These are phyloP conservation scores for Lignosus rhinocerotis DNA, from an alignment of 1,284 basidiomycete species.

Conservation along the genomic window DNA sequence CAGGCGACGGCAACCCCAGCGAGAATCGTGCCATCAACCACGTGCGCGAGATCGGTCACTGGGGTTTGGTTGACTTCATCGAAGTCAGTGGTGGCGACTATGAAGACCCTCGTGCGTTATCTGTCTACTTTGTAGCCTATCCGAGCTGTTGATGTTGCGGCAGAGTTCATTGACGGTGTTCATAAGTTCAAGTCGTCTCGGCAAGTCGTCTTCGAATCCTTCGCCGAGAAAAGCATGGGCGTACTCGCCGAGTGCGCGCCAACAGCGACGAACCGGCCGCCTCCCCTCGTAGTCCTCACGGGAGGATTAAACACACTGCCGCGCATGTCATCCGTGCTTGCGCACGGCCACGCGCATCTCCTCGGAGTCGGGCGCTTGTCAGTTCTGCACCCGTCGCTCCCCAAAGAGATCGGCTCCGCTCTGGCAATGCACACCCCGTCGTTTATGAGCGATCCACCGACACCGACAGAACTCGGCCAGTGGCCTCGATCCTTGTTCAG, in stretches of 20 bases:
- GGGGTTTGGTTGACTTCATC: slow-evolving; percentile 76
- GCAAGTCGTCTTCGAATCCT: slow-evolving; percentile 63
- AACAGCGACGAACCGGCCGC: slow-evolving; percentile 18
- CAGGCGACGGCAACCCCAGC: slow-evolving; percentile 36
- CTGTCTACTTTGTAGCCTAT: not conserved
- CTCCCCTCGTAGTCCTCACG: slow-evolving; percentile 75
- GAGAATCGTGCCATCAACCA: slow-evolving; percentile 64
- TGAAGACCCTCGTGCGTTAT: slow-evolving; percentile 67
- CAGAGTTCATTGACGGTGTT: slow-evolving; percentile 32
- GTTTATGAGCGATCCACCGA: slow-evolving; percentile 9
- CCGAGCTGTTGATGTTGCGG: too few relatives aligned
- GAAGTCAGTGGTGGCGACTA: slow-evolving; percentile 90
- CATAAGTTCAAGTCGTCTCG: slow-evolving; percentile 36
- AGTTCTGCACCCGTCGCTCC: slow-evolving; percentile 62
- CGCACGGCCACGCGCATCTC: slow-evolving; percentile 61
- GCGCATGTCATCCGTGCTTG: slow-evolving; percentile 57
- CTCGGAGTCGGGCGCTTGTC: slow-evolving; percentile 78
- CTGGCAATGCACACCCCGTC: not conserved
- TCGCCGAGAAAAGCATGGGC: slow-evolving; percentile 54
- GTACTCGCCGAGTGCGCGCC: slow-evolving; percentile 37
- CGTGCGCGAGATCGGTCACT: slow-evolving; percentile 61
- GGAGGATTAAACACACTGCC: slow-evolving; percentile 73
- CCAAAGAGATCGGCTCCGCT: slow-evolving; percentile 20
- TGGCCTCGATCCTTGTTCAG: slow-evolving; percentile 6
- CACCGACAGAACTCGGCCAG: slow-evolving; percentile 10